These are phyloP conservation scores for Alliaria petiolata DNA, from an alignment of 345 rosid genomes.

Conservation along the genomic window DNA sequence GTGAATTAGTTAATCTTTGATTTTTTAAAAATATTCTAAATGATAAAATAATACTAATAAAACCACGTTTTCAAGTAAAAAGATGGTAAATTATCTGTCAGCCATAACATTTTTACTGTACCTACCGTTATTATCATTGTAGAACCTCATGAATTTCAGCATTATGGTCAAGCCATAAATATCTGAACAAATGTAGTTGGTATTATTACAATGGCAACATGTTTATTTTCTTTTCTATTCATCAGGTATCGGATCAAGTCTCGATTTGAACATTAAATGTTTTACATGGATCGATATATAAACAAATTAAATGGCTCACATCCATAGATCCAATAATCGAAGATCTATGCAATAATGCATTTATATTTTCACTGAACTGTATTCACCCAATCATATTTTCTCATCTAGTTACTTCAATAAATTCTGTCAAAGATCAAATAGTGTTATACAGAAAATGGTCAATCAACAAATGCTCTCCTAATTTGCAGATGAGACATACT, in stretches of 20 bases:
- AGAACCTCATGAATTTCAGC: conserved; percentile 17
- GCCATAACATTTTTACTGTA: not conserved
- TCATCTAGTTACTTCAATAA: conserved; percentile 8
- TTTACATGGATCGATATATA: conserved; percentile 22
- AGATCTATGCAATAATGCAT: conserved; percentile 10
- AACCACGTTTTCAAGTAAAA: not conserved
- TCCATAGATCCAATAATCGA: not conserved
- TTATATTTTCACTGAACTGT: too few species aligned
- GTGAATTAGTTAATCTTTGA: too few species aligned
- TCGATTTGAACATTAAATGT: conserved; percentile 31
- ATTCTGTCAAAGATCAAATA: conserved; percentile 8
- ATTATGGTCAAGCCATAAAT: conserved; percentile 10
- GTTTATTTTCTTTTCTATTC: conserved; percentile 18
- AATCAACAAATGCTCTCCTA: not conserved
- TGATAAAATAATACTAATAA: too few species aligned
- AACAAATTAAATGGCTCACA: not conserved
- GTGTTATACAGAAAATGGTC: not conserved
- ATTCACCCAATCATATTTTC: too few species aligned
- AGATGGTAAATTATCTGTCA: not conserved
- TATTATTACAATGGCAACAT: not conserved
- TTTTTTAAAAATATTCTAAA: too few species aligned
- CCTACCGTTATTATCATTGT: not conserved
- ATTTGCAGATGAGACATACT: not conserved
- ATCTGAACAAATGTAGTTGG: conserved; percentile 22
- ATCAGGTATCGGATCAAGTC: conserved; percentile 24